A percentile compares a stretch with the other conserved stretches of the same genome.
These are phyloP conservation scores for Pistacia integerrima DNA, from an alignment of 345 rosid genomes.

Conservation along the genomic window DNA sequence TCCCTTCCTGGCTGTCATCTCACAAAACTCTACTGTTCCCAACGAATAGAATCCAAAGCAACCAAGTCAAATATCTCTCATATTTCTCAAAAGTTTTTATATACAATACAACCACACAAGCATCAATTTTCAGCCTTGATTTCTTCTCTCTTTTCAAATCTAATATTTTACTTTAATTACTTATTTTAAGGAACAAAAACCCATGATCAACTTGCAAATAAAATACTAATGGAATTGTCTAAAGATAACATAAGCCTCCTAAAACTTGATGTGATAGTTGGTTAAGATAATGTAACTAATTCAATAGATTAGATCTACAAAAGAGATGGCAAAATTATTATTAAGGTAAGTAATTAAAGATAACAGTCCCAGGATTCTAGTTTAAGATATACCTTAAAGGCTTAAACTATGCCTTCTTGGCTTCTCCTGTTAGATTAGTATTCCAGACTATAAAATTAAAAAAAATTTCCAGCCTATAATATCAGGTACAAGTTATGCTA, in stretches of 20 bases:
- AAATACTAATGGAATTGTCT: conserved; percentile 23
- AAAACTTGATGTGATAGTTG: not conserved
- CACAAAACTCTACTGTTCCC: not conserved
- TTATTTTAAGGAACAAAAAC: not conserved
- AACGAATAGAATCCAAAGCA: conserved; percentile 15
- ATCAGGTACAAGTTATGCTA: not conserved
- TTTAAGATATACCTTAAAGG: not conserved
- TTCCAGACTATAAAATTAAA: not conserved
- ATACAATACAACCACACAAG: not conserved
- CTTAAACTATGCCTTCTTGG: not conserved
- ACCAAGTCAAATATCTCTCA: not conserved
- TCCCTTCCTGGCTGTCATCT: conserved; percentile 1
- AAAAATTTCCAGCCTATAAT: no score
- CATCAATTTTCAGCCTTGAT: not conserved
- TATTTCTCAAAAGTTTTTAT: not conserved
- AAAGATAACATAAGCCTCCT: not conserved
- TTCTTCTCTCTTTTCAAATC: not conserved
- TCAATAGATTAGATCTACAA: conserved; percentile 5
- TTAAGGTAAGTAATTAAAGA: not conserved
- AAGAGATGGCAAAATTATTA: no score
- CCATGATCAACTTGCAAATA: conserved; percentile 16
- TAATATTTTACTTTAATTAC: not conserved
- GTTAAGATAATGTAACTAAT: not conserved
- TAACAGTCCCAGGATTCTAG: conserved; percentile 4
- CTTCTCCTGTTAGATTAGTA: no score